Evolutionary conservation across 2,329 filamentous ascomycete genomes (phyloP), one percentile per base, ranked within the genome.

Genomic region (Ophiocordyceps camponoti-floridani): DNA sequence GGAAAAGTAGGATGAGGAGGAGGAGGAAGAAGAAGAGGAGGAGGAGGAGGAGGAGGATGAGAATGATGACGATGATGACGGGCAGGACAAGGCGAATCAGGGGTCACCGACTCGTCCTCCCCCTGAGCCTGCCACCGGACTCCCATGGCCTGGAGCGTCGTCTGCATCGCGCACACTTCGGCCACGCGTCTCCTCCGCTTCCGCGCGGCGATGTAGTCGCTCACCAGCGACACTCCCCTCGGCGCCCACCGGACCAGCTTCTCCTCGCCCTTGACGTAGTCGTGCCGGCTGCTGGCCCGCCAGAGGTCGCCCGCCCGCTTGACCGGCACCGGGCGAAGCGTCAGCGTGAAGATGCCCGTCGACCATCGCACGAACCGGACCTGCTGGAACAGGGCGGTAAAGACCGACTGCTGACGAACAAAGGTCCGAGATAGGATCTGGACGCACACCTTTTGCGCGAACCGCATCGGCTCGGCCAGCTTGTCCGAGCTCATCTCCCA

Each of bases 181-280:
- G 80, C 77, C 27, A 83, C 71, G 14, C 87, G 79, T 47, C 74
- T 70, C 52, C 79, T 79, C 56, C 83, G 81, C 62, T 84, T 86
- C 48, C 79, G 79, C 6, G 82, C 74, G 11, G 71, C 63, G 45
- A 95, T 81, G 54, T 82, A 94, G 61, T 98, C 91, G 47, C 79
- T 77, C n/a, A 98, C 81, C 1, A 98, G 66, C 0, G 86, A 93
- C 3, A 96, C 84, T 33, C 91, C 87, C 40, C 91, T 76, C 2
- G 91, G 89, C 8, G 80, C 78, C 91, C 91, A 98, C 46, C 79
- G 78, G 2, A 71, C 78, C 37, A 98, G 68, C 43, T 80, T 73
- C 60, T 98, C 91, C 62, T 98, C 88, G 45, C 91, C 91, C 60
- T 94, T 95, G 54, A 98, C 84, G 57, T 95, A 96, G 59, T 94